Conservation (phyloP, 768 basidiomycete species). For the Termitomyces sp. region DNA sequence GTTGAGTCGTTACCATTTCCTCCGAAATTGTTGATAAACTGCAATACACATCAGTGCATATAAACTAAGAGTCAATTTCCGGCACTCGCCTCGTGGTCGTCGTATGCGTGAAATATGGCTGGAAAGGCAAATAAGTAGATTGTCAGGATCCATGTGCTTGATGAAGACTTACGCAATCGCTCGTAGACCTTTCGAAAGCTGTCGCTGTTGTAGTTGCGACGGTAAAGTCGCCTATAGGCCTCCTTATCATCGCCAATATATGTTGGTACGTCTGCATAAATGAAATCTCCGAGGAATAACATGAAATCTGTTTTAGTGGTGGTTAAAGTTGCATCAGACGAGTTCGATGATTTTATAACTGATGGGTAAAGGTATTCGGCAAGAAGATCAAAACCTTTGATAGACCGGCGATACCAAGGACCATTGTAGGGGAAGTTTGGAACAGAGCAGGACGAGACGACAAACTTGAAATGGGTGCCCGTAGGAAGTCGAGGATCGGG, state of each 20-base stretch:
- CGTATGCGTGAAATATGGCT: slow-evolving; percentile 70
- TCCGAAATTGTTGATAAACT: slow-evolving; percentile 68
- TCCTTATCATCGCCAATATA: slow-evolving; percentile 57
- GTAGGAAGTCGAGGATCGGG: slow-evolving; percentile 60
- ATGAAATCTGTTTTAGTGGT: slow-evolving; percentile 48
- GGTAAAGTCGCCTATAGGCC: slow-evolving; percentile 62
- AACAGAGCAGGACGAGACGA: slow-evolving; percentile 62
- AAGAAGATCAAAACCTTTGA: slow-evolving; percentile 64
- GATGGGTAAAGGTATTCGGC: slow-evolving; percentile 48
- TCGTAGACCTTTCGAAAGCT: slow-evolving; percentile 70
- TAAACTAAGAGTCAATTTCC: not conserved
- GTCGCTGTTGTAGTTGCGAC: slow-evolving; percentile 60
- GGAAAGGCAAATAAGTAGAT: slow-evolving; percentile 35
- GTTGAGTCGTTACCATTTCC: slow-evolving; percentile 52
- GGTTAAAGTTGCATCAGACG: slow-evolving; percentile 1
- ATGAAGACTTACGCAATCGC: slow-evolving; percentile 51
- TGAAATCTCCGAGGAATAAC: slow-evolving; percentile 71
- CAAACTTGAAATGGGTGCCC: slow-evolving; percentile 62
- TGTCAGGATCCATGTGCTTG: not conserved
- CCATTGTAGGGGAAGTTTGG: slow-evolving; percentile 73
- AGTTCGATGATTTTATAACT: slow-evolving; percentile 2
- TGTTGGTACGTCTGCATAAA: slow-evolving; percentile 70
- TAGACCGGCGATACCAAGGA: slow-evolving; percentile 46
- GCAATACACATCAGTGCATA: not conserved
- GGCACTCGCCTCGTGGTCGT: slow-evolving; percentile 61